phyloP scores from a whole-genome alignment of 2,329 filamentous ascomycete species.

The Colletotrichum sp. region DNA sequence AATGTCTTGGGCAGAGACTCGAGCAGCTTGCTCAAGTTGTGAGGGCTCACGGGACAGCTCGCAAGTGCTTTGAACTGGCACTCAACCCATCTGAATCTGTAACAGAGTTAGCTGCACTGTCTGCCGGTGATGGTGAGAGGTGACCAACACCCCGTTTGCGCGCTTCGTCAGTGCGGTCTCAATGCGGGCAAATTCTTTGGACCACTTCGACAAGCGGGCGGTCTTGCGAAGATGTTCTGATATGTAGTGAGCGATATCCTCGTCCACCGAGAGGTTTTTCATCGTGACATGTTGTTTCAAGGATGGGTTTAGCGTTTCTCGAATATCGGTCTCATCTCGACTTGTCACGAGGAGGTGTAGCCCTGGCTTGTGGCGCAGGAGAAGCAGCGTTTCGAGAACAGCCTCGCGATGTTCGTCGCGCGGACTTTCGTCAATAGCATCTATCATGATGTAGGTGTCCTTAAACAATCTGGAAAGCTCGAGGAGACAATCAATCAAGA shows the following conservation, averaged over 20 bases:
- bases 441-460: conserved; percentile 37
- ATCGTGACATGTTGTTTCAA: conserved; percentile 15
- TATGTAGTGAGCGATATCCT: neutral
- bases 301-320: conserved; percentile 18
- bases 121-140: neutral
- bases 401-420: conserved; percentile 19
- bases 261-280: neutral
- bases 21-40: conserved; percentile 23
- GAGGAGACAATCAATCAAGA: conserved; percentile 21
- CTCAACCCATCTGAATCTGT: conserved; percentile 29
- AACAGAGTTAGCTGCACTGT: neutral
- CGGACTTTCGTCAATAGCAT: conserved; percentile 43
- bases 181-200: neutral
- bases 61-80: conserved; percentile 24
- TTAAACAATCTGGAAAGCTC: conserved; percentile 29
- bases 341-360: conserved; percentile 38
- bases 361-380: conserved; percentile 9
- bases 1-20: conserved; percentile 28
- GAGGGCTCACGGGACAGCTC: conserved; percentile 16
- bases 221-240: neutral
- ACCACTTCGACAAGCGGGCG: neutral
- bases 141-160: neutral
- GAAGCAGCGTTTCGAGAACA: conserved; percentile 23
- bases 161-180: neutral
- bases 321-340: conserved; percentile 35